Percentiles rank a stretch among this genome's conserved stretches.
Evolutionary conservation across 345 rosid species (phyloP).

Genomic region (Lepidium didymum): DNA sequence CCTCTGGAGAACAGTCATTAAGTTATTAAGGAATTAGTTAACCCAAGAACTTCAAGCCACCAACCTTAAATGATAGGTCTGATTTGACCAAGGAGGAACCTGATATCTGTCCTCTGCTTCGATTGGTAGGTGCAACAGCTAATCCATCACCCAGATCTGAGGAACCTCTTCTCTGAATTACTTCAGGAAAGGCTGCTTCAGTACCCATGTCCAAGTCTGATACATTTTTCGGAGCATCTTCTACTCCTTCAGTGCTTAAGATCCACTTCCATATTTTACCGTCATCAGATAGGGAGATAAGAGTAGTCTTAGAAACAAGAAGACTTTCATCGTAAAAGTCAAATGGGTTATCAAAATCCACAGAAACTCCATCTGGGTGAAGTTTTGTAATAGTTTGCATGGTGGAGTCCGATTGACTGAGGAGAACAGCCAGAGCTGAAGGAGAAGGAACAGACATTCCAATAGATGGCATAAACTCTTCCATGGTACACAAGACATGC

Average conservation of each 20-base stretch:
- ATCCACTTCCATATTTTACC: constrained; percentile 97
- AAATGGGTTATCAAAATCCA: constrained; percentile 77
- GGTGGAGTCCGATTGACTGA: constrained; percentile 69
- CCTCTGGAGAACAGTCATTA: constrained; percentile 10
- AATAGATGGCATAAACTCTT: constrained; percentile 86
- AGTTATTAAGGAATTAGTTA: constrained; percentile 6
- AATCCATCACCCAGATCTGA: constrained; percentile 30
- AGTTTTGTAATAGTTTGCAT: constrained; percentile 69
- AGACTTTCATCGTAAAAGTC: constrained; percentile 74
- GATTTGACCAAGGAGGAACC: constrained; percentile 26
- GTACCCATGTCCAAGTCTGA: constrained; percentile 22
- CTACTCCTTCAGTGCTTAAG: constrained; percentile 68
- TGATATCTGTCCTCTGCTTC: constrained; percentile 35
- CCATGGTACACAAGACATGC: constrained; percentile 70
- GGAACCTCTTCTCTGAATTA: constrained; percentile 21
- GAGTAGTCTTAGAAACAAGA: constrained; percentile 58
- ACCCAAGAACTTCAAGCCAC: constrained; percentile 22
- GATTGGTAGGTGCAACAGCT: constrained; percentile 26
- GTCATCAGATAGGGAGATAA: constrained; percentile 87
- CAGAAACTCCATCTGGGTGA: constrained; percentile 44
- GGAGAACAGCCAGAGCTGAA: constrained; percentile 52
- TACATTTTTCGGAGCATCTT: constrained; percentile 37
- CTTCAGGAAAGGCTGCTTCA: constrained; percentile 26
- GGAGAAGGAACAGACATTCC: constrained; percentile 80
- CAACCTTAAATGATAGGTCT: constrained; percentile 62